A percentile compares a stretch with the other conserved stretches of the same genome.
Conservation (phyloP, 805 yeast genomes). For the Candida ipomoeae region DNA sequence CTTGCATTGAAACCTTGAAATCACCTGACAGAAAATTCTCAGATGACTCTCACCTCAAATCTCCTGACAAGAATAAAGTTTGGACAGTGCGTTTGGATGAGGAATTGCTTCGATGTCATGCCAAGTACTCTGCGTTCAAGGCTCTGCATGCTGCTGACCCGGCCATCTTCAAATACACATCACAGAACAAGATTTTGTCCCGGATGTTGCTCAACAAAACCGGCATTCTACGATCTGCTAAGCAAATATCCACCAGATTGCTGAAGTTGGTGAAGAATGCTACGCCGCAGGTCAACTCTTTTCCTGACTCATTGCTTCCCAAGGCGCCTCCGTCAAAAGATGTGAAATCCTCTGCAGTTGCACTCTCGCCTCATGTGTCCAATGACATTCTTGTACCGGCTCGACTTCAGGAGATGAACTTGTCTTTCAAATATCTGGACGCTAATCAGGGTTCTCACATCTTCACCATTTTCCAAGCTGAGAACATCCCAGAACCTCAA, state of each 20-base stretch:
- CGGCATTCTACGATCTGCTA: slow-evolving; percentile 33
- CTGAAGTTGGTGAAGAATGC: slow-evolving; percentile 9
- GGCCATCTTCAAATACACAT: slow-evolving; percentile 26
- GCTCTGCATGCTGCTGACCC: slow-evolving; percentile 22
- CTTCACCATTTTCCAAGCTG: slow-evolving; percentile 8
- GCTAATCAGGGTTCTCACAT: slow-evolving; percentile 6
- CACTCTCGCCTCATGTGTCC: not conserved
- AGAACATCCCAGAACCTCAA: not conserved
- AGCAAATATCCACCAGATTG: slow-evolving; percentile 27
- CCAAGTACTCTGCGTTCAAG: slow-evolving; percentile 31
- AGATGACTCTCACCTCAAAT: not conserved
- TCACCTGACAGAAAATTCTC: slow-evolving; percentile 20
- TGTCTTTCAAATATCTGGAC: slow-evolving; percentile 12
- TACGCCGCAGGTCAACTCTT: not conserved
- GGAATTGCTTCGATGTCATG: slow-evolving; percentile 30
- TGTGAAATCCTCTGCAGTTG: not conserved
- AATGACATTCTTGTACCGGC: not conserved
- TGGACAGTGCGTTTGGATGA: slow-evolving; percentile 38
- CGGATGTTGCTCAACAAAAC: slow-evolving; percentile 37
- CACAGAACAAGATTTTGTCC: slow-evolving; percentile 38
- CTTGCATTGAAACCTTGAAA: slow-evolving; percentile 29
- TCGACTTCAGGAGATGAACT: slow-evolving; percentile 10
- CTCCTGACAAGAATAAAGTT: slow-evolving; percentile 16
- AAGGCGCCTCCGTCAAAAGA: not conserved
- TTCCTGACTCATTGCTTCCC: not conserved